Percentiles rank a stretch among this genome's conserved stretches.
Conservation (phyloP, 2,329 filamentous ascomycete genomes). For the Torrubiella hemipterigena region DNA sequence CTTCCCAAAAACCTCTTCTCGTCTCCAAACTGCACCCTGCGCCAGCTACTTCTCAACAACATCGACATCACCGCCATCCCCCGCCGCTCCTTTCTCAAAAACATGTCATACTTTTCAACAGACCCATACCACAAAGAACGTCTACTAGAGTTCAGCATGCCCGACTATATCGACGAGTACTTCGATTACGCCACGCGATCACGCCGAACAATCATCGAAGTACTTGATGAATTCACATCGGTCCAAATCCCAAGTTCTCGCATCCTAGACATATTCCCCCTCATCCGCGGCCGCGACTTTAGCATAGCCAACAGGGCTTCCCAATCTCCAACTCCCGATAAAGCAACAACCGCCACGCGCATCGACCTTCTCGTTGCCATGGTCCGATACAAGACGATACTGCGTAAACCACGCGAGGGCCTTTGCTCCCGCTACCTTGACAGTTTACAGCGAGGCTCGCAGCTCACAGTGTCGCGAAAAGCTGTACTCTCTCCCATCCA, state of each 20-base stretch:
- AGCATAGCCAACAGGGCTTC: slow-evolving; percentile 71
- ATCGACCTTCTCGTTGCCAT: slow-evolving; percentile 74
- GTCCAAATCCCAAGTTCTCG: slow-evolving; percentile 71
- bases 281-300: slow-evolving; percentile 82
- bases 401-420: slow-evolving; percentile 72
- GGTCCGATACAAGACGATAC: slow-evolving; percentile 82
- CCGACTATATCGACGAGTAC: slow-evolving; percentile 75
- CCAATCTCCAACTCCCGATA: slow-evolving; percentile 16
- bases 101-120: slow-evolving; percentile 62
- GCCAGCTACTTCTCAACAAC: slow-evolving; percentile 66
- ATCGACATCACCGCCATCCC: slow-evolving; percentile 87
- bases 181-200: slow-evolving; percentile 93
- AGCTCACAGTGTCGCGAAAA: slow-evolving; percentile 48
- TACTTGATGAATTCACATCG: slow-evolving; percentile 78
- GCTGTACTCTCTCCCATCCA: slow-evolving; percentile 30
- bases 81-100: slow-evolving; percentile 71
- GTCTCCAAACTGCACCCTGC: slow-evolving; percentile 45
- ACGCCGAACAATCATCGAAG: slow-evolving; percentile 80
- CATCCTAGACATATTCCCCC: slow-evolving; percentile 61
- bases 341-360: slow-evolving; percentile 22
- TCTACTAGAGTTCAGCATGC: slow-evolving; percentile 70
- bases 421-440: slow-evolving; percentile 84
- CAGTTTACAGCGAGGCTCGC: slow-evolving; percentile 43
- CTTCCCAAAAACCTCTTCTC: slow-evolving; percentile 23
- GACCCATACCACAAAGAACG: slow-evolving; percentile 67